Evolutionary conservation across 768 basidiomycete species (phyloP).

Genomic region (Mycena maculata): DNA sequence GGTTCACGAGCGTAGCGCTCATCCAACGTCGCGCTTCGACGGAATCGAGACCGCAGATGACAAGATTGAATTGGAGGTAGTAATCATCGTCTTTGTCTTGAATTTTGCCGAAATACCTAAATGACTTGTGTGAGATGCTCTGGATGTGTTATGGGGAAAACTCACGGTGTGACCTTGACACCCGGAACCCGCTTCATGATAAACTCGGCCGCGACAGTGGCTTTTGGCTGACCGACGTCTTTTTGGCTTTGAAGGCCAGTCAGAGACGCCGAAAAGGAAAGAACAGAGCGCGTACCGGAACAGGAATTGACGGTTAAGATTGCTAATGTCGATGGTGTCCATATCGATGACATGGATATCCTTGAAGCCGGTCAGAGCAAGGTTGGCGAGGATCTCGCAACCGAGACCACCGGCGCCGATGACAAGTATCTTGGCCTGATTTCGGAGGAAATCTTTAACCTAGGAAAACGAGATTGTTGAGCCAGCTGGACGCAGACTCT

Average conservation of each 20-base stretch:
- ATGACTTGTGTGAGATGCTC: constrained; percentile 5
- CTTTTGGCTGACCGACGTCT: constrained; percentile 96
- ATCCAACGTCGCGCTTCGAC: constrained; percentile 99
- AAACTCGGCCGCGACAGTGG: constrained; percentile 93
- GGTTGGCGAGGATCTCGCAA: constrained; percentile 96
- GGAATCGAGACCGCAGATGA: constrained; percentile 97
- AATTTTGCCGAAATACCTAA: constrained; percentile 95
- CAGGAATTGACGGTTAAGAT: constrained; percentile 97
- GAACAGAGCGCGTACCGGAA: constrained; percentile 74
- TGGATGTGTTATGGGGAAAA: constrained; percentile 28
- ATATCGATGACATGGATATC: constrained; percentile 99
- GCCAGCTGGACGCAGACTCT: constrained; percentile 1
- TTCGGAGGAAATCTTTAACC: constrained; percentile 90
- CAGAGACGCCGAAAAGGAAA: constrained; percentile 4
- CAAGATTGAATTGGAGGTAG: constrained; percentile 95
- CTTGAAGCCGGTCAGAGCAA: constrained; percentile 96
- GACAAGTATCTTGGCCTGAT: constrained; percentile 91
- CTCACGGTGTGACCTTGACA: constrained; percentile 96
- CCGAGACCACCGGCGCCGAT: constrained; percentile 98
- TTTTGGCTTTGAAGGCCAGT: constrained; percentile 64
- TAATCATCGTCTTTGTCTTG: constrained; percentile 97
- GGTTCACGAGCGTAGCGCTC: constrained; percentile 94
- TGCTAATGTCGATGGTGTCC: constrained; percentile 99
- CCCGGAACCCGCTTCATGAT: constrained; percentile 97
- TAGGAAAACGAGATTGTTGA: constrained; percentile 45